These are phyloP conservation scores for Dalbergia oliveri DNA, from an alignment of 306 rosid genomes.

Conservation along the genomic window DNA sequence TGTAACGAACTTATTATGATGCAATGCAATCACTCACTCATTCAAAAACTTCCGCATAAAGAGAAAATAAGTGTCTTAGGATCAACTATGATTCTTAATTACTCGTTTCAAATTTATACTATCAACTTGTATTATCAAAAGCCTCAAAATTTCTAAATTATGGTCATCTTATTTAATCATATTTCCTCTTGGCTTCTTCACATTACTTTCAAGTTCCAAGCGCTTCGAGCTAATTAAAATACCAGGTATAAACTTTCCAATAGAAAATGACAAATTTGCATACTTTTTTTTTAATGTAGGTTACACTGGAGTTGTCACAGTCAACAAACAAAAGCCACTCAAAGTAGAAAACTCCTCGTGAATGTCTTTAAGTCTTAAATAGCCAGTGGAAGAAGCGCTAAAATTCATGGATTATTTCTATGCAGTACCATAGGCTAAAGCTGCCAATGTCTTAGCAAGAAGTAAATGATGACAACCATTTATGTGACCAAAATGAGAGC, in stretches of 20 bases:
- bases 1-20: too few species aligned
- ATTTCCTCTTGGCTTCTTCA: conserved; percentile 1
- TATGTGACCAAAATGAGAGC: conserved; percentile 15
- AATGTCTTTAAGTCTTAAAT: background rate
- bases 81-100: background rate
- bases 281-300: conserved; percentile 6
- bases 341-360: background rate
- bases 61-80: background rate
- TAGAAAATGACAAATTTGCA: conserved; percentile 16
- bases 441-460: background rate
- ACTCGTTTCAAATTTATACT: too few species aligned
- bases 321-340: conserved; percentile 1
- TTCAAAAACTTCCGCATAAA: background rate
- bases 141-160: conserved; percentile 6
- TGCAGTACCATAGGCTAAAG: conserved; percentile 6
- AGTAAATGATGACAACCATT: background rate
- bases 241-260: background rate
- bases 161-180: background rate
- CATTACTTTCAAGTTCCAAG: background rate
- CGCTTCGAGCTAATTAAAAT: background rate
- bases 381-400: conserved; percentile 12
- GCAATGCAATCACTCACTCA: background rate
- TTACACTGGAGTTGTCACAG: background rate
- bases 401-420: conserved; percentile 4
- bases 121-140: background rate